Conservation (phyloP, 495 filamentous ascomycete species). For the Usnea hakonensis region DNA sequence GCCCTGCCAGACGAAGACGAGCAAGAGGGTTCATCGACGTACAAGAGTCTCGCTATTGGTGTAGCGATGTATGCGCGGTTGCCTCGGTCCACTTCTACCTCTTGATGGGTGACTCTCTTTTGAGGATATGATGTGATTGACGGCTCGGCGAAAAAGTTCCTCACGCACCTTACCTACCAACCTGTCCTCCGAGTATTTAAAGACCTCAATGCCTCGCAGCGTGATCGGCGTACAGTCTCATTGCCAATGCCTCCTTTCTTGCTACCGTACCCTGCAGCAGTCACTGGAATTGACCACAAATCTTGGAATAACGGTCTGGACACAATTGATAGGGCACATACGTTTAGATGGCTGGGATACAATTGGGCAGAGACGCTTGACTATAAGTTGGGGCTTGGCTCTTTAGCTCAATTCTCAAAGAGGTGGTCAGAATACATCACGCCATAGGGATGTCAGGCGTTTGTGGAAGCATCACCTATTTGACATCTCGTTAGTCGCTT, state of each 20-base stretch:
- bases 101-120: not conserved
- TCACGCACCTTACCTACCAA: slow-evolving; percentile 55
- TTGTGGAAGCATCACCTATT: slow-evolving; percentile 54
- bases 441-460: slow-evolving; percentile 46
- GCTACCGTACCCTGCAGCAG: slow-evolving; percentile 60
- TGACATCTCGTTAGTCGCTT: slow-evolving; percentile 45
- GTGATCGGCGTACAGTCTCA: slow-evolving; percentile 60
- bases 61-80: slow-evolving; percentile 47
- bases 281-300: slow-evolving; percentile 46
- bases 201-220: slow-evolving; percentile 45
- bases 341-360: slow-evolving; percentile 35
- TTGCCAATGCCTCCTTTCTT: slow-evolving; percentile 49
- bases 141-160: slow-evolving; percentile 60
- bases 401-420: slow-evolving; percentile 56
- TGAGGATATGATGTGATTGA: slow-evolving; percentile 61
- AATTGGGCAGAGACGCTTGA: slow-evolving; percentile 47
- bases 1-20: slow-evolving; percentile 46
- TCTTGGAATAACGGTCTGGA: slow-evolving; percentile 44
- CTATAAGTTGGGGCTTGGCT: slow-evolving; percentile 66
- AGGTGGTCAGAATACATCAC: slow-evolving; percentile 50
- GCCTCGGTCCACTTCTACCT: not conserved
- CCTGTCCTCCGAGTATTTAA: slow-evolving; percentile 45
- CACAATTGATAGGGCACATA: slow-evolving; percentile 35
- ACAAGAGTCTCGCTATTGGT: slow-evolving; percentile 56
- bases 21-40: slow-evolving; percentile 32